Evolutionary conservation across 306 rosid species (phyloP).

Genomic region (Vachellia collinsii): DNA sequence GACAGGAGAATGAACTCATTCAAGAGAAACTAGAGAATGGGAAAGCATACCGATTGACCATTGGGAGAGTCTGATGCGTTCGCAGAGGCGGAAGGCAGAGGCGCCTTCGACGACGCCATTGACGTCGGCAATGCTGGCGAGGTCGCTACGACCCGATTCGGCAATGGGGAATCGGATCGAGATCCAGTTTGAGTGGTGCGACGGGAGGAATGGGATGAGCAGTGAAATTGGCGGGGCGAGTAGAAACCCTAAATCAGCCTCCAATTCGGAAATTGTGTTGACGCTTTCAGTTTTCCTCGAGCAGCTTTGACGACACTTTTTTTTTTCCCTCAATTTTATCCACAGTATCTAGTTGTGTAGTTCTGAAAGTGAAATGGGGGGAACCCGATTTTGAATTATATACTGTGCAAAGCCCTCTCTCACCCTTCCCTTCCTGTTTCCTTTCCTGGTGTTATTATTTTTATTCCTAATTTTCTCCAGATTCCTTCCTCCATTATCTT

Average conservation of each 20-base stretch:
- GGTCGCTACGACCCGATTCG: slow-evolving; percentile 40
- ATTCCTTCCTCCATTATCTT: background rate
- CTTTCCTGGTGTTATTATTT: background rate
- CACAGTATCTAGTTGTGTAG: background rate
- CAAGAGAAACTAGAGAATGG: background rate
- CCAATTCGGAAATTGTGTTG: slow-evolving; percentile 27
- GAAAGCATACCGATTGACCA: slow-evolving; percentile 47
- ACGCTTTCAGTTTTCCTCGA: slow-evolving; percentile 26
- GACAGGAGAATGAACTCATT: background rate
- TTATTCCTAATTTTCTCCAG: background rate
- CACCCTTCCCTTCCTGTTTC: background rate
- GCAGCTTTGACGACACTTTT: slow-evolving; percentile 18
- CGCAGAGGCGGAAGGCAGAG: slow-evolving; percentile 44
- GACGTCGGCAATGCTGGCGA: slow-evolving; percentile 42
- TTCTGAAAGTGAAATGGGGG: slow-evolving; percentile 36
- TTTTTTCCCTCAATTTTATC: background rate
- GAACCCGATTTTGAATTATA: slow-evolving; percentile 55
- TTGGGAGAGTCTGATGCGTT: slow-evolving; percentile 43
- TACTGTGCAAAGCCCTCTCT: slow-evolving; percentile 15
- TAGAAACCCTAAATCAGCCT: slow-evolving; percentile 58
- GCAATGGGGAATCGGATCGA: slow-evolving; percentile 47
- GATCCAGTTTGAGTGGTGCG: slow-evolving; percentile 36
- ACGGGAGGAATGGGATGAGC: slow-evolving; percentile 15
- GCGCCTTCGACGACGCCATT: slow-evolving; percentile 65
- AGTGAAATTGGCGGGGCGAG: slow-evolving; percentile 52